Evolutionary conservation across 2,329 filamentous ascomycete genomes (phyloP), one percentile per base, ranked within the genome.

Genomic region (Berkeleyomyces basicola): DNA sequence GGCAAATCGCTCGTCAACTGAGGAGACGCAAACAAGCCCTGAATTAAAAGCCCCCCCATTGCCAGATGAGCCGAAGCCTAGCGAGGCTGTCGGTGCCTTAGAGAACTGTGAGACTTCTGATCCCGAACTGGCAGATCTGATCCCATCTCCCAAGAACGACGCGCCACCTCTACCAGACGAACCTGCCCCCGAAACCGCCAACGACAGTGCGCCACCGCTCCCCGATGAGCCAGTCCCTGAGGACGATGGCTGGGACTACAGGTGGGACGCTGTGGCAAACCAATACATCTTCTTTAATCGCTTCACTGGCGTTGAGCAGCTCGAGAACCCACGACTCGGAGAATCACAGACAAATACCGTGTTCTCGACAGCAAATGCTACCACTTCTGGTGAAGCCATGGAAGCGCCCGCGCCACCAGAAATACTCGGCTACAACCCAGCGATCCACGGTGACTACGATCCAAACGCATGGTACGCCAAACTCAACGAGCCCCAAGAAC

Each of bases 401-500:
- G 39, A 16, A 16, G 49, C 47, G 2, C 68, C 14, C 64, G 70
- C 43, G 64, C 70, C 9, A 64, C 65, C 14, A 3, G 61, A 70
- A 11, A 64, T 68, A 2, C 65, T 69, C 1, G 90, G 92, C 65
- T 99, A 99, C 76, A 96, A 97, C 71, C 93, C 93, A 1, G 88
- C 90, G 33, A 92, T 99, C 55, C 93, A 99, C 72, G 93, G 93
- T 68, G 87, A 91, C 75, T 99, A 96, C 76, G 93, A 99, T 70
- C 90, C 91, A 3, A 93, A 86, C 65, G 92, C 93, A n/a, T 88
- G 90, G 76, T 99, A 99, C 72, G 92, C 93, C 9, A 81, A 88
- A 70, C 11, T 65, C 9, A 71, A 78, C 53, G 73, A 76, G 65
- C 37, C 73, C 5, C 69, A 71, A 0, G 61, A 66, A 42, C 61